phyloP scores from a whole-genome alignment of 208 protist species.

The Jaenimonas drosophilae region DNA sequence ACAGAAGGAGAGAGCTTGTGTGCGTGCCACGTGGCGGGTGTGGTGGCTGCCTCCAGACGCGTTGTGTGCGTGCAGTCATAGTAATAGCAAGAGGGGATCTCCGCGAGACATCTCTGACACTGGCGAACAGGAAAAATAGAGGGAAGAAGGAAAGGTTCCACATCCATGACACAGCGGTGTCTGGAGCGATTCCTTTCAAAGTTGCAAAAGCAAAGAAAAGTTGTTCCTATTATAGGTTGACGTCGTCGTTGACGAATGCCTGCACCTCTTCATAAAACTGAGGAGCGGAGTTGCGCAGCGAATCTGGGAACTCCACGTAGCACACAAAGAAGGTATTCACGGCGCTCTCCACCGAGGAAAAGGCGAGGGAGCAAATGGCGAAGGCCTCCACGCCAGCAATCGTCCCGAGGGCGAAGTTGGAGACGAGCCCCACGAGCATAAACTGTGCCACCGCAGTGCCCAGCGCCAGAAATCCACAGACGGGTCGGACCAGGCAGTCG shows the following conservation, averaged over 20 bases:
- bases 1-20: too few relatives aligned
- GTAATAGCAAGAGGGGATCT: too few relatives aligned
- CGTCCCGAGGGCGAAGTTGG: conserved; percentile 7
- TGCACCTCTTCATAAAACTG: conserved; percentile 33
- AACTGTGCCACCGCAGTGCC: conserved; percentile 14
- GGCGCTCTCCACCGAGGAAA: conserved; percentile 38
- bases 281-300: conserved; percentile 44
- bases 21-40: too few relatives aligned
- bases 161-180: too few relatives aligned
- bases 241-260: not conserved
- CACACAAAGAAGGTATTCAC: conserved; percentile 80
- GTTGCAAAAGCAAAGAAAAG: too few relatives aligned
- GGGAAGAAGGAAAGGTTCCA: too few relatives aligned
- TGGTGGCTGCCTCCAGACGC: too few relatives aligned
- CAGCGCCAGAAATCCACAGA: conserved; percentile 23
- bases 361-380: conserved; percentile 33
- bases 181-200: too few relatives aligned
- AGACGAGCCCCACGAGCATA: conserved; percentile 12
- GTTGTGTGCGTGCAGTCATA: too few relatives aligned
- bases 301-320: conserved; percentile 70
- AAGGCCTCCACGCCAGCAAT: conserved; percentile 32
- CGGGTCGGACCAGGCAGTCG: conserved; percentile 39
- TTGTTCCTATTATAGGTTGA: too few relatives aligned
- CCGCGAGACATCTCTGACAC: too few relatives aligned
- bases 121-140: too few relatives aligned